Evolutionary conservation across 805 yeast species (phyloP).

Genomic region (Yueomyces sinensis): DNA sequence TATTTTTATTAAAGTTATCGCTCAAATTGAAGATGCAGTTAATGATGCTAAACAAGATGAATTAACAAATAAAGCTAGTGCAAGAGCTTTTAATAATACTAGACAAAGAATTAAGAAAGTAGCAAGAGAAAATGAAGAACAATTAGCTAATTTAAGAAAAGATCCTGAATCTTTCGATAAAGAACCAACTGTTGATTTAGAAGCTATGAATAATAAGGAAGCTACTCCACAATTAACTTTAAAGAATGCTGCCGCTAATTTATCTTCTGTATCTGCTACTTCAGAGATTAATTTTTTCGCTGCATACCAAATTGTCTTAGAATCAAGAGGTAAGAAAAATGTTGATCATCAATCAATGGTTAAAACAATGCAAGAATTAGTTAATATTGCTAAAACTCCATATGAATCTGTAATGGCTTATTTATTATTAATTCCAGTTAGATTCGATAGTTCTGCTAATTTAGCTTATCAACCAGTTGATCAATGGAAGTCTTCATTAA

Average conservation of each 20-base stretch:
- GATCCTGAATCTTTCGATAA: conserved; percentile 65
- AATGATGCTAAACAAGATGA: neutral
- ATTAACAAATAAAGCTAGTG: conserved; percentile 70
- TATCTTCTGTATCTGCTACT: conserved; percentile 22
- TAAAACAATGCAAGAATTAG: conserved; percentile 48
- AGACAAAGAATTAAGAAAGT: conserved; percentile 82
- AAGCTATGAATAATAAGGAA: conserved; percentile 14
- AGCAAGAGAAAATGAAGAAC: conserved; percentile 50
- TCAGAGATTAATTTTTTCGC: conserved; percentile 46
- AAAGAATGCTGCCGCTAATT: conserved; percentile 4
- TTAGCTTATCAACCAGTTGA: conserved; percentile 62
- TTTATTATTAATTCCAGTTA: conserved; percentile 70
- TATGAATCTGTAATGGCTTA: conserved; percentile 71
- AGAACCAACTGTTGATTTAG: conserved; percentile 28
- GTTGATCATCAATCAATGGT: conserved; percentile 76
- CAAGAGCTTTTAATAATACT: conserved; percentile 76
- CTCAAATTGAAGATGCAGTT: conserved; percentile 59
- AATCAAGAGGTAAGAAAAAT: conserved; percentile 91
- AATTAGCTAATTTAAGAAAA: conserved; percentile 45
- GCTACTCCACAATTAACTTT: conserved; percentile 18
- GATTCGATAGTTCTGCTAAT: conserved; percentile 68
- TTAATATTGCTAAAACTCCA: conserved; percentile 36
- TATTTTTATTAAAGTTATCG: conserved; percentile 53
- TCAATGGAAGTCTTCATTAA: conserved; percentile 64
- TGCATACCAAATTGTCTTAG: conserved; percentile 61